A percentile compares a stretch with the other conserved stretches of the same genome.
Evolutionary conservation across 2,329 filamentous ascomycete genomes (phyloP).

Genomic region (Aciculosporium take): DNA sequence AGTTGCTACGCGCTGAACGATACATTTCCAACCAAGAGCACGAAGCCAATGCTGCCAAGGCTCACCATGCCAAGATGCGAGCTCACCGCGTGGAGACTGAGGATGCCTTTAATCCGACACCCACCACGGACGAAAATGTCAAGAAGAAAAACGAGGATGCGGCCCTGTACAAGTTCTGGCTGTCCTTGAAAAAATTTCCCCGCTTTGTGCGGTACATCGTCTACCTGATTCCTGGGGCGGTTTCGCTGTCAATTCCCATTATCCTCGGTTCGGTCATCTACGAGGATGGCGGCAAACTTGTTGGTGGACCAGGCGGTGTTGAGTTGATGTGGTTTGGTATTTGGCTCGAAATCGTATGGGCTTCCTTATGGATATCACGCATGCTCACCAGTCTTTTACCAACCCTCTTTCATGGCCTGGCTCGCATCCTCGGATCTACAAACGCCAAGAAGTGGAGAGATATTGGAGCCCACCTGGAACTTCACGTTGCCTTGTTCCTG

Average conservation of each 20-base stretch:
- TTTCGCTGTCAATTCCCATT: conserved; percentile 31
- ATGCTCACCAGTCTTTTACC: conserved; percentile 39
- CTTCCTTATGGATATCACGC: conserved; percentile 68
- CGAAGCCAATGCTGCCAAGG: conserved; percentile 13
- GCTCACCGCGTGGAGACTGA: conserved; percentile 24
- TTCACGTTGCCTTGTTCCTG: conserved; percentile 75
- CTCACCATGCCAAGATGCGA: conserved; percentile 15
- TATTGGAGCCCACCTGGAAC: conserved; percentile 69
- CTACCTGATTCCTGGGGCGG: conserved; percentile 32
- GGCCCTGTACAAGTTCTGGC: conserved; percentile 26
- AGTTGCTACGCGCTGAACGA: conserved; percentile 33
- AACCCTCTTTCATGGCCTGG: conserved; percentile 32
- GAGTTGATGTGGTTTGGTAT: conserved; percentile 81
- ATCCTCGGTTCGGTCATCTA: conserved; percentile 28
- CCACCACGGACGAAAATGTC: conserved; percentile 13
- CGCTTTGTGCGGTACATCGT: conserved; percentile 34
- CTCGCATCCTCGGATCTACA: conserved; percentile 65
- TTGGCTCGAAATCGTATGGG: conserved; percentile 89
- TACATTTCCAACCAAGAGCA: conserved; percentile 30
- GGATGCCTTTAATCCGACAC: conserved; percentile 30
- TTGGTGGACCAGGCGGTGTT: conserved; percentile 57
- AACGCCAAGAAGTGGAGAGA: conserved; percentile 89
- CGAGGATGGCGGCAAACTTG: conserved; percentile 28
- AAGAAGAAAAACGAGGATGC: conserved; percentile 21
- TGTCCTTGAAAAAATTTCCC: conserved; percentile 33